Base-by-base conservation (phyloP, 2,329 filamentous ascomycete species). In the Nemania diffusa region DNA sequence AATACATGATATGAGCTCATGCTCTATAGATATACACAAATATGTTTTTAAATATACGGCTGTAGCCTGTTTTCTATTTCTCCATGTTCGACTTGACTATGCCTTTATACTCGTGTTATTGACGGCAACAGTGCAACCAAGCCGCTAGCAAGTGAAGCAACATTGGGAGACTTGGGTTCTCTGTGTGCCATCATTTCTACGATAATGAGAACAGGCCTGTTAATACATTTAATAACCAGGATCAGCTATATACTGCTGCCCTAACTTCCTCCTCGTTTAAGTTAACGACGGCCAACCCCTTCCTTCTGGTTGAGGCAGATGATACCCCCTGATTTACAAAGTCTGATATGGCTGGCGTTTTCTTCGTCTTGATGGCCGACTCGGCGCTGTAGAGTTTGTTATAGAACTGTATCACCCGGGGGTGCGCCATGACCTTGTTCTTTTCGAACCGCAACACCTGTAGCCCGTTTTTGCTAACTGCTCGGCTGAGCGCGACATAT, bases 401-500 rank as follows among this genome's bases (percentile, higher is more conserved):
- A 78, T 99, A 99, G 77, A 99, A 99, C 1, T 85, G 85, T 5
- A 93, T 85, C 20, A 99, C 96, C 73, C 90, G 90, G 1, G 93
- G 90, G 77, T 99, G 96, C 2, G 97, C 96, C 90, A 97, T 94
- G 27, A 99, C 95, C 80, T 97, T 98, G 68, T 83, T 87, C 72
- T 93, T 92, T 74, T 97, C 92, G 74, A 99, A 99, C 40, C 93
- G 87, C 56, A 95, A 80, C 13, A 99, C 94, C 76, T 97, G 93
- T 22, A 99, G 82, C 0, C 96, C 96, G 20, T 89, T 86, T 81
- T 97, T 94, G 65, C 87, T 92, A 1, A 93, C 97, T 15, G 96
- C 96, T 80, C 96, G 92, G 83, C 93, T 97, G 15, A 99, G 88
- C 58, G 96, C 96, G 58, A 99, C 96, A 76, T 99, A 99, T 5